Base-by-base conservation (phyloP, 2,329 filamentous ascomycete species). In the Xylariaceae sp. region DNA sequence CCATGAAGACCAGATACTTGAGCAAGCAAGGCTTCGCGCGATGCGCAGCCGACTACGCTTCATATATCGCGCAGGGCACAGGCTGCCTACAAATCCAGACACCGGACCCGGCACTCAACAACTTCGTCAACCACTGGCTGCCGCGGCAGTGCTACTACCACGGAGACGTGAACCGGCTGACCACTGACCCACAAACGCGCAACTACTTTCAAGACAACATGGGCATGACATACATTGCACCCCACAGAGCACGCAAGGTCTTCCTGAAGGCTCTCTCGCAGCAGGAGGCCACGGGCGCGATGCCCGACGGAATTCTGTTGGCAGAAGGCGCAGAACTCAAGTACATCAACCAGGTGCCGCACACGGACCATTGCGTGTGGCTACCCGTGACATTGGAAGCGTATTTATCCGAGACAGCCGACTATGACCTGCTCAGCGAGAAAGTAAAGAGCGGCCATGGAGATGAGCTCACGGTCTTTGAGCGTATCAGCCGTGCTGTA, bases 151-250 rank as follows among this genome's bases (percentile, higher is more conserved):
- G 79, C 13, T 83, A 78, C 71, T 83, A 84, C 65, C 81, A 84
- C 61, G 81, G 81, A 45, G 80, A 82, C 57, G 79, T 82, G 33
- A 84, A 84, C 64, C 78, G 81, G 9, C 69, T 84, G 27, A 82
- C 80, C 0, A 83, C 81, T 0, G 81, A 83, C 62, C 81, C 81
- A 16, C 81, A 83, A 63, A 84, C 81, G 6, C 77, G 81, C 36
- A 83, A 84, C 61, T 84, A 82, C 60, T 67, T 84, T 3, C 81
- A 84, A 62, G 81, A 84, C 66, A 82, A 81, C 65, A 83, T 84
- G 81, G 81, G 81, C 50, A 84, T 84, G 81, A 77, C 75, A 42
- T 83, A 77, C 66, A 79, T 83, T 68, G 75, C 77, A 53, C 79
- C 81, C 0, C 65, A 71, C 3, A 76, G 80, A 1, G 71, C 79